Evolutionary conservation across 257 asterid species (phyloP), one percentile per base, ranked within the genome.

Genomic region (Solanum appendiculatum): DNA sequence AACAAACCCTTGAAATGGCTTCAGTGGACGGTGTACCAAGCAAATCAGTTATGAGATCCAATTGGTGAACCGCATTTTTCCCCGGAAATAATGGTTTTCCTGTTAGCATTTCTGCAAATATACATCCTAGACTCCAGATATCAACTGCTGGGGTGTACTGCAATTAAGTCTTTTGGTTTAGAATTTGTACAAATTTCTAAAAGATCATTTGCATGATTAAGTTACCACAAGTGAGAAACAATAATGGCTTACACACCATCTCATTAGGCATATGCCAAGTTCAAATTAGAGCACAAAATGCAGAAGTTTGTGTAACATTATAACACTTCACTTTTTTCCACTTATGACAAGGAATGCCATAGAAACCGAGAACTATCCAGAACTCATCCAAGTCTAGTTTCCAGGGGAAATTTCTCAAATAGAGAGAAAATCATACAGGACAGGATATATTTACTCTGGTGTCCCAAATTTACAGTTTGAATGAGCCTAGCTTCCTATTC

Each of bases 61-160:
- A 92, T 90, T 96, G 97, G 89, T 95, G 96, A 87, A 96, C 97
- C 84, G 93, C 98, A 86, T 96, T 93, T 85, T 91, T 95, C 75
- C 98, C 99, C 58, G 99, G 98, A 88, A 96, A 96, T 90, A 96
- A 87, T 5, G 98, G 98, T 87, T 93, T 95, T 66, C 99, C 97
- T 37, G 93, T 90, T 48, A 96, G 91, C 93, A 96, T 92, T 93
- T 96, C 99, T 11, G 95, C 98, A 91, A 95, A 96, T 90, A 96
- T 95, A 89, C 99, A 96, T 89, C 99, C 99, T 83, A 96, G 92
- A 92, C 99, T 95, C 99, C 99, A 96, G 86, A 95, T 94, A 85
- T 96, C 99, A 88, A 95, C 95, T 82, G 99, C 98, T 31, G 98
- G 98, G 54, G 99, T 95, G 88, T 96, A 96, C 98, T 96, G 97